These are phyloP conservation scores for Dipteronia sinensis DNA, from an alignment of 345 rosid genomes.

Conservation along the genomic window DNA sequence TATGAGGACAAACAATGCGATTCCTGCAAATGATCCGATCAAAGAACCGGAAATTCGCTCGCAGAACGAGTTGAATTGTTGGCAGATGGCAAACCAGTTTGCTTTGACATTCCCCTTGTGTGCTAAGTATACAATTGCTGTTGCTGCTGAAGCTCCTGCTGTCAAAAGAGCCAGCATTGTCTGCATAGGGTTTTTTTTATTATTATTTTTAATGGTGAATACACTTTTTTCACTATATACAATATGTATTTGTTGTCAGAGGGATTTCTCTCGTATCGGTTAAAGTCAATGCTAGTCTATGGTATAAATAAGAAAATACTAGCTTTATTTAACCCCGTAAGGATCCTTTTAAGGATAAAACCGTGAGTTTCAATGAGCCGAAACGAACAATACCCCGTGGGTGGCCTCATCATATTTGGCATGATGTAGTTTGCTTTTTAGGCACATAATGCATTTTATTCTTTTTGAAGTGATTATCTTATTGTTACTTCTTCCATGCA, in stretches of 20 bases:
- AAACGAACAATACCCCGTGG: too few relatives aligned
- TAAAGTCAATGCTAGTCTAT: too few relatives aligned
- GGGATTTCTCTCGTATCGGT: too few relatives aligned
- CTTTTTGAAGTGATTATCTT: not conserved
- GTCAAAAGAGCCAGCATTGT: conserved; percentile 60
- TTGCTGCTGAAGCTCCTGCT: conserved; percentile 75
- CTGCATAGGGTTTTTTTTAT: conserved; percentile 35
- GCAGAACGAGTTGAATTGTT: conserved; percentile 80
- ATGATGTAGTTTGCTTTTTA: not conserved
- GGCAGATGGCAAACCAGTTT: conserved; percentile 79
- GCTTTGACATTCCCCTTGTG: conserved; percentile 67
- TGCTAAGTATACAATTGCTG: conserved; percentile 77
- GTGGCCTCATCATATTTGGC: not conserved
- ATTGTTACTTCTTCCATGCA: not conserved
- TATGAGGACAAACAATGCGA: conserved; percentile 42
- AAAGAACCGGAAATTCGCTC: conserved; percentile 71
- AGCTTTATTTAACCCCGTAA: too few relatives aligned
- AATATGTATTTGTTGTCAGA: not conserved
- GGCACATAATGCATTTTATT: not conserved
- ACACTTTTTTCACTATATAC: not conserved
- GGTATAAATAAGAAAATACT: too few relatives aligned
- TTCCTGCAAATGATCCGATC: conserved; percentile 66
- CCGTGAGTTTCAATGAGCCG: too few relatives aligned
- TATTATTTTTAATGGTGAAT: not conserved
- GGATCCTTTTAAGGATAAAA: too few relatives aligned